These are phyloP conservation scores for Ophiostoma ulmi DNA, from an alignment of 2,329 filamentous ascomycete genomes.

Conservation along the genomic window DNA sequence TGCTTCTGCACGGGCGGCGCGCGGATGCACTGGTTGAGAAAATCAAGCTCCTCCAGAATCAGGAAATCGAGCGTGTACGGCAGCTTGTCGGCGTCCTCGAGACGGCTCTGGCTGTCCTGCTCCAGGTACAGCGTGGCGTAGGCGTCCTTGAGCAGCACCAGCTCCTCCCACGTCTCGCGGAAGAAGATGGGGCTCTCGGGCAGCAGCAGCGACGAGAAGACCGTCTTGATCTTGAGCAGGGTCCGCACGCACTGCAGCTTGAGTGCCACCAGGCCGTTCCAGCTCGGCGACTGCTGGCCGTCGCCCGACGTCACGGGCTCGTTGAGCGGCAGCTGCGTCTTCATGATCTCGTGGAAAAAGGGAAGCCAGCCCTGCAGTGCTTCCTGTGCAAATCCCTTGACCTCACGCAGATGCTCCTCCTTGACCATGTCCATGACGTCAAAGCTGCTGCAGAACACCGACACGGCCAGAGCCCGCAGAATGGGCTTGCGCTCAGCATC, in stretches of 20 bases:
- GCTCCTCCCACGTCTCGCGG: constrained; percentile 81
- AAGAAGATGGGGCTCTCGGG: constrained; percentile 81
- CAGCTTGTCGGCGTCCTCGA: constrained; percentile 86
- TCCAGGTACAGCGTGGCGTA: constrained; percentile 84
- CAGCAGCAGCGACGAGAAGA: constrained; percentile 77
- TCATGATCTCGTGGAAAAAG: constrained; percentile 77
- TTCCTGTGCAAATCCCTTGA: constrained; percentile 85
- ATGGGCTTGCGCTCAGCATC: constrained; percentile 68
- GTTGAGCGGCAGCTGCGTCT: constrained; percentile 66
- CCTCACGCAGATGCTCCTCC: constrained; percentile 80
- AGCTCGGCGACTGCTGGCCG: constrained; percentile 56
- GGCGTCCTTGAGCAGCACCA: constrained; percentile 63
- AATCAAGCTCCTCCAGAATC: constrained; percentile 88
- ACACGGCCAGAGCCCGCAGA: constrained; percentile 78
- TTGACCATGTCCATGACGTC: constrained; percentile 95
- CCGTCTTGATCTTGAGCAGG: constrained; percentile 76
- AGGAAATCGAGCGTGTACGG: constrained; percentile 93
- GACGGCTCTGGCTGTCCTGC: constrained; percentile 75
- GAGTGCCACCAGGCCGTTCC: constrained; percentile 77
- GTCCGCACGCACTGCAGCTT: constrained; percentile 95
- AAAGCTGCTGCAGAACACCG: constrained; percentile 86
- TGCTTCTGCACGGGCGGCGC: constrained; percentile 84
- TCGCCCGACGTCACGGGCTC: constrained; percentile 42
- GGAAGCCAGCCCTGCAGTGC: constrained; percentile 79
- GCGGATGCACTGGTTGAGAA: constrained; percentile 84